phyloP scores from a whole-genome alignment of 2,329 filamentous ascomycete genomes.

The Colletotrichum godetiae region DNA sequence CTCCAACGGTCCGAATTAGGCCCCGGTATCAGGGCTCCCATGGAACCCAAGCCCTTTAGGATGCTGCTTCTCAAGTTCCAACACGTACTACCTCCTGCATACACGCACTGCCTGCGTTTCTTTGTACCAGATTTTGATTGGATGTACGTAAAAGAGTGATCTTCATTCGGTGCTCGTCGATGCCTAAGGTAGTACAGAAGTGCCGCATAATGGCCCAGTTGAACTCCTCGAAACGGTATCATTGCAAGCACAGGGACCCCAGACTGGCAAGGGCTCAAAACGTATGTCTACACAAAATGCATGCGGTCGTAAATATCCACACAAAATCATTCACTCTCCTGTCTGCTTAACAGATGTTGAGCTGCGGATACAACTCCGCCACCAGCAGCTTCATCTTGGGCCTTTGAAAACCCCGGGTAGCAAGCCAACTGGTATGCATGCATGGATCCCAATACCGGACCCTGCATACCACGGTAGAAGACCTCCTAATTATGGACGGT shows the following conservation, averaged over 20 bases:
- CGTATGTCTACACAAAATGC: too few species aligned
- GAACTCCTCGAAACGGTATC: background rate
- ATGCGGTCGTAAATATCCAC: background rate
- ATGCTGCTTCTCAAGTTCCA: background rate
- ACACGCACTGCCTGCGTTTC: background rate
- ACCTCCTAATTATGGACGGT: background rate
- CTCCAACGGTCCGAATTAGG: background rate
- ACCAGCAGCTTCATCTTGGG: conserved; percentile 9
- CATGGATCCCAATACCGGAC: background rate
- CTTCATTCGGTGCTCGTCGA: background rate
- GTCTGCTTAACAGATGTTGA: background rate
- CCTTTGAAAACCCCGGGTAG: background rate
- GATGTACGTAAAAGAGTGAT: background rate
- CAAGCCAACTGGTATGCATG: background rate
- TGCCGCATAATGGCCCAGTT: background rate
- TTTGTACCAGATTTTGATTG: background rate
- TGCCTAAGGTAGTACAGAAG: background rate
- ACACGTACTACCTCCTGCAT: background rate
- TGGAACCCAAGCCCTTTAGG: background rate
- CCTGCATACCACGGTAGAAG: conserved; percentile 1
- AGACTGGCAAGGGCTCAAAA: background rate
- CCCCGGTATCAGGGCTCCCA: background rate
- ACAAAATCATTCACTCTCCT: background rate
- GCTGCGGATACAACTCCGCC: background rate
- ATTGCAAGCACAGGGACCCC: background rate